Evolutionary conservation across 2,329 filamentous ascomycete species (phyloP), one percentile per base, ranked within the genome.

Genomic region (Alternaria sp.): DNA sequence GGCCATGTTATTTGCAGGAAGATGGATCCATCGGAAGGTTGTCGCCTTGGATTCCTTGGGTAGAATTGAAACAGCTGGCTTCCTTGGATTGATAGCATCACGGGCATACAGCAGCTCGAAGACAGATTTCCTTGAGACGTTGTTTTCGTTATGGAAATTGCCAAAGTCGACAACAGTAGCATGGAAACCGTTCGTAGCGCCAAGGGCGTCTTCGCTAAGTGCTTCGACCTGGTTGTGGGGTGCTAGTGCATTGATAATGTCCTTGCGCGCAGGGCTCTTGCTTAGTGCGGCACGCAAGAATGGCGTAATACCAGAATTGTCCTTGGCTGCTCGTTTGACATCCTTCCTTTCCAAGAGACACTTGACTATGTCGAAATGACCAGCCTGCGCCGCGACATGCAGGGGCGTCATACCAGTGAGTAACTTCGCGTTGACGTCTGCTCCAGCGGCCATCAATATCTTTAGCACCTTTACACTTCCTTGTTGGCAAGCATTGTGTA

Each of bases 1-100:
- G 1, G 84, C 83, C 68, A 87, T 83, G 70, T 87, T 83, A 56
- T 82, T 82, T 0, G 79, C 80, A 16, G 81, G 81, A 5, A 82
- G 67, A 67, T 82, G 81, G 34, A 82, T 81, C 81, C 81, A 82
- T 20, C 81, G 69, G 41, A 82, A 81, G 24, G 67, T 73, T 14
- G 80, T 80, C 9, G 76, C 71, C 57, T 80, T 81, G 16, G 75
- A 73, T n/a, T 81, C 77, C 9, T 69, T 76, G 8, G 79, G 78
- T 8, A 81, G 55, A 8, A 81, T 78, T 8, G 66, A 74, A 26
- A 79, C 64, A 4, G 73, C 73, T 7, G 76, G 73, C 53, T 77
- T 79, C 28, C 75, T 67, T 3, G 67, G 62, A 28, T 78, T 79
- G 52, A 75, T 53, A 2, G 67, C 42, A 47, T 78, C 76, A 8